Percentiles rank a stretch among this genome's conserved stretches.
phyloP scores from a whole-genome alignment of 306 rosid genomes.

The Canavalia gladiata region DNA sequence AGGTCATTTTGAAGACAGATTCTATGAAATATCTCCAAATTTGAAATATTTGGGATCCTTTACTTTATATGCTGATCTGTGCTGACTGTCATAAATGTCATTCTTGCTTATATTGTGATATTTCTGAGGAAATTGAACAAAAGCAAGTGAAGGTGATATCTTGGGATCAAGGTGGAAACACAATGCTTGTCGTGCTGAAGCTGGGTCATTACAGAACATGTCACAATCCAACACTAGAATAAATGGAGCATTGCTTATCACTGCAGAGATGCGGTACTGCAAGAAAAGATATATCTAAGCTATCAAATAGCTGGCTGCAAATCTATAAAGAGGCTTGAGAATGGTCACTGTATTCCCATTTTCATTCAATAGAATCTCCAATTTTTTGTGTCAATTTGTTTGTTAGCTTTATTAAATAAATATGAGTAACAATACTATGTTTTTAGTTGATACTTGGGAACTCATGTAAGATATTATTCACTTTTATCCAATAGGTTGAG shows the following conservation, averaged over 20 bases:
- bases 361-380: not conserved
- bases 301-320: slow-evolving; percentile 15
- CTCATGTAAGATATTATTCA: slow-evolving; percentile 13
- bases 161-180: slow-evolving; percentile 71
- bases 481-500: too few relatives aligned
- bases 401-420: not conserved
- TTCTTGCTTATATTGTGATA: slow-evolving; percentile 58
- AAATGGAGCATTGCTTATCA: slow-evolving; percentile 71
- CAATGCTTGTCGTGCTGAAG: slow-evolving; percentile 71
- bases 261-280: slow-evolving; percentile 70
- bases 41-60: slow-evolving; percentile 37
- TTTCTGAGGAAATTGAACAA: slow-evolving; percentile 75
- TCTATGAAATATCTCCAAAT: slow-evolving; percentile 20
- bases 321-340: not conserved
- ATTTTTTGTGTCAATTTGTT: slow-evolving; percentile 15
- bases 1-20: slow-evolving; percentile 3
- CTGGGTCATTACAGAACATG: slow-evolving; percentile 70
- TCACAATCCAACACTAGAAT: slow-evolving; percentile 74
- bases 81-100: slow-evolving; percentile 67
- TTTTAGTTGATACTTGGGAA: not conserved
- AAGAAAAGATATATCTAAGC: slow-evolving; percentile 16
- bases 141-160: slow-evolving; percentile 61
- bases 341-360: not conserved
- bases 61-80: slow-evolving; percentile 57
- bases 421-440: not conserved